phyloP scores from a whole-genome alignment of 208 protist species.

The Crithidia bombi region DNA sequence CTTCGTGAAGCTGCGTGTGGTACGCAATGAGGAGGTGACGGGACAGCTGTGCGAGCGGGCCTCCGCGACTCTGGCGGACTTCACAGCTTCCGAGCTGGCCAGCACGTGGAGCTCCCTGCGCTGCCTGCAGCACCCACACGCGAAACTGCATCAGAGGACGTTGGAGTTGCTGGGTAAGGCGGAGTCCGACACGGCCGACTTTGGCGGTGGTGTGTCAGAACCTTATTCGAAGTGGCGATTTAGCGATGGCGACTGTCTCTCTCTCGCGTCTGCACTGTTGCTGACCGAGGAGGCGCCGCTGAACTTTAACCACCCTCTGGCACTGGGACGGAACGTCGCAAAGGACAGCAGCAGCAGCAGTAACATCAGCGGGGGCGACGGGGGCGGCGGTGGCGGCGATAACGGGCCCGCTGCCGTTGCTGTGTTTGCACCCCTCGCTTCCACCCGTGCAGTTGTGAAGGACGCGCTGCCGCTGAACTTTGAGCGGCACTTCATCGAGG shows the following conservation, averaged over 20 bases:
- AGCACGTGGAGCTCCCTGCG: conserved; percentile 81
- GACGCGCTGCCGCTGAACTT: conserved; percentile 13
- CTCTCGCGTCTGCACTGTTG: conserved; percentile 28
- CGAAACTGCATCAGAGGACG: conserved; percentile 20
- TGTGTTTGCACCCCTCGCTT: neutral
- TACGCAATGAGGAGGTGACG: conserved; percentile 55
- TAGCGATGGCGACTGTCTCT: conserved; percentile 32
- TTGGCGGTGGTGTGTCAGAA: neutral
- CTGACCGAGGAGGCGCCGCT: conserved; percentile 24
- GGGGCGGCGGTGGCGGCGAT: neutral
- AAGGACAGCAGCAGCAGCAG: neutral
- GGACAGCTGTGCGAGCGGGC: conserved; percentile 73
- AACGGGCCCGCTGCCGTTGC: neutral
- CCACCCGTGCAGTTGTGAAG: neutral
- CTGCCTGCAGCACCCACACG: conserved; percentile 27
- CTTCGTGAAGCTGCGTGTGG: conserved; percentile 70
- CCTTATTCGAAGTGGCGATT: conserved; percentile 24
- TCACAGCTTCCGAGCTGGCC: conserved; percentile 64
- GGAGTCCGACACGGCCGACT: neutral
- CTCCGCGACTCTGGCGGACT: conserved; percentile 50
- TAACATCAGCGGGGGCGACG: too few relatives aligned
- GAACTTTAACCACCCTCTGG: conserved; percentile 10
- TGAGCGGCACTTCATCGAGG: conserved; percentile 19
- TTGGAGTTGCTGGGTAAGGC: conserved; percentile 16
- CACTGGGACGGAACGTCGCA: neutral